Percentiles rank a stretch among this genome's conserved stretches.
Evolutionary conservation across 192 early-diverging fungal genomes (phyloP).

Genomic region (Mortierella claussenii): DNA sequence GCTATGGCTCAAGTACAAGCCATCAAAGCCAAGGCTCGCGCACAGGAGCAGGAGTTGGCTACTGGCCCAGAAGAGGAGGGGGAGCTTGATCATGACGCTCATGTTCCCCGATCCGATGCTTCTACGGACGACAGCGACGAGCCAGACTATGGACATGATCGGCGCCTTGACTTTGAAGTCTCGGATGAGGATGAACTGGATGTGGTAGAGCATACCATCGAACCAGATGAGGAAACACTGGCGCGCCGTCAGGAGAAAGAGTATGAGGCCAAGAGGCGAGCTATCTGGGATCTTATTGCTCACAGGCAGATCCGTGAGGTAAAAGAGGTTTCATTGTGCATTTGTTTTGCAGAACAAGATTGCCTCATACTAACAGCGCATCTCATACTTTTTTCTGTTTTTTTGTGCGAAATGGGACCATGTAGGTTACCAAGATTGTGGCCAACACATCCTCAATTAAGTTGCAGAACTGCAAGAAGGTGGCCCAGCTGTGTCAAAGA

Average conservation of each 20-base stretch:
- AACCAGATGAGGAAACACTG: constrained; percentile 21
- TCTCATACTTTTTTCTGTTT: neutral
- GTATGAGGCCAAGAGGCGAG: constrained; percentile 34
- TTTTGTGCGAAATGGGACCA: neutral
- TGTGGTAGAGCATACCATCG: neutral
- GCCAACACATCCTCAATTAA: constrained; percentile 56
- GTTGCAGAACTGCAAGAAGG: constrained; percentile 72
- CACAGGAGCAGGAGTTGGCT: constrained; percentile 13
- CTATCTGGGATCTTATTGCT: constrained; percentile 51
- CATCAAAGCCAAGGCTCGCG: constrained; percentile 39
- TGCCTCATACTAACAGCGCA: no score
- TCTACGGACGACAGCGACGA: constrained; percentile 38
- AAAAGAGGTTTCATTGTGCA: neutral
- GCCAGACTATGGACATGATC: constrained; percentile 16
- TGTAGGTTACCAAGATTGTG: constrained; percentile 64
- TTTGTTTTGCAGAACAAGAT: no score
- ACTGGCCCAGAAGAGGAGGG: constrained; percentile 11
- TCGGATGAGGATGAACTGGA: constrained; percentile 24
- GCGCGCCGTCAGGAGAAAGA: constrained; percentile 37
- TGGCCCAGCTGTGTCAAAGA: constrained; percentile 77
- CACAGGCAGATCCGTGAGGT: constrained; percentile 49
- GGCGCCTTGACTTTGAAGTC: constrained; percentile 18
- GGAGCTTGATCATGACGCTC: constrained; percentile 32
- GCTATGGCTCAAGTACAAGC: constrained; percentile 47
- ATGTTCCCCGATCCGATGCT: constrained; percentile 26